Conservation (phyloP, 352 stramenopile species). For the Globisporangium takayamanum region DNA sequence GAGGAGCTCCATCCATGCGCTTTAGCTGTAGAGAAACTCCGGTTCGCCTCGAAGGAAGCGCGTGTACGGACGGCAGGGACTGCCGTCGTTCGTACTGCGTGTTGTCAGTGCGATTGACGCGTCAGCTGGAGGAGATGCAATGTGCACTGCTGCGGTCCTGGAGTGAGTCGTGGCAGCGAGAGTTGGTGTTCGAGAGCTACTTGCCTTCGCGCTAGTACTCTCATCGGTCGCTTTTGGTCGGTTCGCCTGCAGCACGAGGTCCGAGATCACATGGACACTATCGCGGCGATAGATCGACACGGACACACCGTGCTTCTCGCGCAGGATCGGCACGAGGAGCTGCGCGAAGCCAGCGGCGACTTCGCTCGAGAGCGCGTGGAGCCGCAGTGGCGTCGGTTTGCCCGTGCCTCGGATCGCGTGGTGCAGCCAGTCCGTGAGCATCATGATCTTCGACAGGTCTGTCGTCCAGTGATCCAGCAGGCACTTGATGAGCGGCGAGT, state of each 20-base stretch:
- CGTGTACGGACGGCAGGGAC: too few species aligned
- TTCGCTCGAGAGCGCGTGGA: slow-evolving; percentile 44
- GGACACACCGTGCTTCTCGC: slow-evolving; percentile 52
- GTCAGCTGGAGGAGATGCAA: too few species aligned
- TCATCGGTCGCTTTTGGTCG: too few species aligned
- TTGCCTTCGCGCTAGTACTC: too few species aligned
- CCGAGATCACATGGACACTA: slow-evolving; percentile 48
- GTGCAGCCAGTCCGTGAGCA: slow-evolving; percentile 58
- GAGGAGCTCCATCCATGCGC: too few species aligned
- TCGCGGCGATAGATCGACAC: slow-evolving; percentile 56
- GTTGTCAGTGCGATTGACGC: too few species aligned
- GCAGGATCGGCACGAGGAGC: slow-evolving; percentile 61
- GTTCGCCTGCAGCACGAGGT: slow-evolving; percentile 30
- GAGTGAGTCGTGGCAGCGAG: too few species aligned
- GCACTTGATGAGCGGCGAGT: slow-evolving; percentile 58
- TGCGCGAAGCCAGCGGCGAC: slow-evolving; percentile 56
- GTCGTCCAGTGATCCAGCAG: slow-evolving; percentile 62
- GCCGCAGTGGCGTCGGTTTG: slow-evolving; percentile 28
- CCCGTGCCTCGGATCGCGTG: slow-evolving; percentile 47
- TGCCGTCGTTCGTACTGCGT: too few species aligned
- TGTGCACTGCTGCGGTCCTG: too few species aligned
- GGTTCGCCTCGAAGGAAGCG: too few species aligned
- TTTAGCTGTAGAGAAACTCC: too few species aligned
- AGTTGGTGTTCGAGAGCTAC: too few species aligned
- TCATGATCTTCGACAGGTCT: slow-evolving; percentile 53